A percentile compares a stretch with the other conserved stretches of the same genome.
Evolutionary conservation across 2,329 filamentous ascomycete genomes (phyloP).

Genomic region (Neofusicoccum parvum): DNA sequence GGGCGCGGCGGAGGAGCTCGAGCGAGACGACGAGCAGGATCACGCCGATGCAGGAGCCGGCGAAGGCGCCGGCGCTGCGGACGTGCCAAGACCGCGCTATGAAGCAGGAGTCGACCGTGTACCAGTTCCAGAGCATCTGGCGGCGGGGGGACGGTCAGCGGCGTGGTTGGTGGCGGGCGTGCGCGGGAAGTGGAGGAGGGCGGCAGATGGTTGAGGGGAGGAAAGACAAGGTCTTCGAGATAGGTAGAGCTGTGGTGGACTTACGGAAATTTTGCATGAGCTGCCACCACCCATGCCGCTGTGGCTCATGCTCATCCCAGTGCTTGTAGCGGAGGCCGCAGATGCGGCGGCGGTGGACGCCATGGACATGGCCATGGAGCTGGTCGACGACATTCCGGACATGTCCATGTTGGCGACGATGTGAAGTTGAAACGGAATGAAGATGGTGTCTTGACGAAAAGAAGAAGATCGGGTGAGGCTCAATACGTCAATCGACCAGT

Average conservation of each 20-base stretch:
- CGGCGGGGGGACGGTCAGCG: background rate
- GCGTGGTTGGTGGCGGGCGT: no score
- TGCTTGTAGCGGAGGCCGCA: background rate
- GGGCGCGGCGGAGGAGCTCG: conserved; percentile 69
- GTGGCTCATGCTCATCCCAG: conserved; percentile 4
- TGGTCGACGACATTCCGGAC: conserved; percentile 1
- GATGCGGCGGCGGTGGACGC: background rate
- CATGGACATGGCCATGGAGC: conserved; percentile 11
- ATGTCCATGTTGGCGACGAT: background rate
- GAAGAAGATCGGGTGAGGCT: background rate
- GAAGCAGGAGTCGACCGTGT: conserved; percentile 72
- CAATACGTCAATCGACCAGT: background rate
- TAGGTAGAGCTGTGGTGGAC: background rate
- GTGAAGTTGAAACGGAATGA: background rate
- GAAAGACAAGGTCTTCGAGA: no score
- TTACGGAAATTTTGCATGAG: conserved; percentile 44
- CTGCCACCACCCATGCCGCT: conserved; percentile 24
- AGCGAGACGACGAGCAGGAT: conserved; percentile 72
- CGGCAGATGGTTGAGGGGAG: background rate
- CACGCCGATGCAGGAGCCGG: conserved; percentile 77
- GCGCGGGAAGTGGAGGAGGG: background rate
- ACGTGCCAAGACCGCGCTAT: conserved; percentile 71
- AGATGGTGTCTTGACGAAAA: background rate
- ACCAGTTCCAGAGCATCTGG: conserved; percentile 81
- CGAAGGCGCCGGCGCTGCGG: conserved; percentile 71